Evolutionary conservation across 768 basidiomycete genomes (phyloP), one percentile per base, ranked within the genome.

Genomic region (Gautieria morchelliformis): DNA sequence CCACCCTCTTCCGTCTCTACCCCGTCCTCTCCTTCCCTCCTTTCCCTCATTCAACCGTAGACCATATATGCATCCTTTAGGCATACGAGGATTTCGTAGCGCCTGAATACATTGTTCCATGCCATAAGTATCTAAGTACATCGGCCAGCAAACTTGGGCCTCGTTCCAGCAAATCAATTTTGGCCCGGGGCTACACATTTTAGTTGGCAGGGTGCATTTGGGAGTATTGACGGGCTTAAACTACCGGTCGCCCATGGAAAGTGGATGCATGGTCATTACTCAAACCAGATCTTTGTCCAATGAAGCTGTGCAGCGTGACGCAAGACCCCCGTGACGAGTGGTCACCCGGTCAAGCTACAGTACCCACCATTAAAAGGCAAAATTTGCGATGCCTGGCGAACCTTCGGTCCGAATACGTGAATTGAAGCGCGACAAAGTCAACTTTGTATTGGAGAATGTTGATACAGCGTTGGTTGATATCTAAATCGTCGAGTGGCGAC

Each of bases 381-480:
- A 53, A 20, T 8, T 10, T 39, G 24, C 20, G 17, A 57, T 57
- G 56, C 45, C 56, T 17, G 30, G 45, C 30, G 56, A 65, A 33
- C 61, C 63, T 33, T 60, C 56, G 53, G 87, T 93, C 20, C 82
- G 85, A 55, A 92, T 93, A 68, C 85, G 90, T 56, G 85, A 92
- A 62, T 73, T 95, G 53, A 85, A 89, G 66, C 82, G 81, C 66
- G 90, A 95, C 66, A 77, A 81, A 59, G 91, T 93, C 60, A 87
- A 91, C 65, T 98, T 98, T 65, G 85, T 94, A 12, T 75, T 99
- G 11, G 88, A 92, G 69, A 95, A 96, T 79, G 94, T 97, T 39
- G 94, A 98, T 72, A 79, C 97, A 67, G 90, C 89, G 93, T 95
- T 70, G 66, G 46, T 59, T 52, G 52, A 53, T 51, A 12, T 17